Evolutionary conservation across 495 filamentous ascomycete genomes (phyloP).

Genomic region (Lineolata rhizophorae): DNA sequence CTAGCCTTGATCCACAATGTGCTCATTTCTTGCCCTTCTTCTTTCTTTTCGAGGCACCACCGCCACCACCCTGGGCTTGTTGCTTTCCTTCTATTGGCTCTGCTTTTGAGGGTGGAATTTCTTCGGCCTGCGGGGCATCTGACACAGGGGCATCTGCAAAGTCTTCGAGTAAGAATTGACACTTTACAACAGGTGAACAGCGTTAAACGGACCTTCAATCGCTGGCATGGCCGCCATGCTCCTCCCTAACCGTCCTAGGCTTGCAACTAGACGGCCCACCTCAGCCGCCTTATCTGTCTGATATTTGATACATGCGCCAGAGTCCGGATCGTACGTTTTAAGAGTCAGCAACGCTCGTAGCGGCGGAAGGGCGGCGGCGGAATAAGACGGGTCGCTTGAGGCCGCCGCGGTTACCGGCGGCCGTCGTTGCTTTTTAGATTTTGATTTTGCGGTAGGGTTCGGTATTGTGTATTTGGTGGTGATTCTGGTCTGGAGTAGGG

Average conservation of each 20-base stretch:
- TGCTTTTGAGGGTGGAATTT: no score
- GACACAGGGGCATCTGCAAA: no score
- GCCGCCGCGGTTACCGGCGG: conserved; percentile 12
- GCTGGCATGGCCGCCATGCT: conserved; percentile 39
- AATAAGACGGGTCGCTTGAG: conserved; percentile 19
- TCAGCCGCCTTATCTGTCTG: conserved; percentile 38
- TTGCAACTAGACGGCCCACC: conserved; percentile 57
- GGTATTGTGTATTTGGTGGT: conserved; percentile 67
- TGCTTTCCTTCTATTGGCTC: conserved; percentile 3
- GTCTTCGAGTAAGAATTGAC: no score
- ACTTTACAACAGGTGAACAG: no score
- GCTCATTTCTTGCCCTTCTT: conserved; percentile 22
- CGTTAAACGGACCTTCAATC: conserved; percentile 20
- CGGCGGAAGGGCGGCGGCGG: conserved; percentile 9
- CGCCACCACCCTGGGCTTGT: conserved; percentile 4
- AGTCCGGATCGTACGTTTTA: conserved; percentile 73
- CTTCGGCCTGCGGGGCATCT: no score
- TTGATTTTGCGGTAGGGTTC: conserved; percentile 18
- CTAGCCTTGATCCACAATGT: no score
- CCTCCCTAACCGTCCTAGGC: conserved; percentile 43
- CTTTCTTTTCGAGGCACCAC: conserved; percentile 17
- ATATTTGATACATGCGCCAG: conserved; percentile 36
- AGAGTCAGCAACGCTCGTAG: conserved; percentile 45
- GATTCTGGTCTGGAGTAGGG: conserved; percentile 45
- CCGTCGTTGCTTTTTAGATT: conserved; percentile 12